Percentiles rank a stretch among this genome's conserved stretches.
These are phyloP conservation scores for Podila verticillata DNA, from an alignment of 192 early-diverging fungal species.

Conservation along the genomic window DNA sequence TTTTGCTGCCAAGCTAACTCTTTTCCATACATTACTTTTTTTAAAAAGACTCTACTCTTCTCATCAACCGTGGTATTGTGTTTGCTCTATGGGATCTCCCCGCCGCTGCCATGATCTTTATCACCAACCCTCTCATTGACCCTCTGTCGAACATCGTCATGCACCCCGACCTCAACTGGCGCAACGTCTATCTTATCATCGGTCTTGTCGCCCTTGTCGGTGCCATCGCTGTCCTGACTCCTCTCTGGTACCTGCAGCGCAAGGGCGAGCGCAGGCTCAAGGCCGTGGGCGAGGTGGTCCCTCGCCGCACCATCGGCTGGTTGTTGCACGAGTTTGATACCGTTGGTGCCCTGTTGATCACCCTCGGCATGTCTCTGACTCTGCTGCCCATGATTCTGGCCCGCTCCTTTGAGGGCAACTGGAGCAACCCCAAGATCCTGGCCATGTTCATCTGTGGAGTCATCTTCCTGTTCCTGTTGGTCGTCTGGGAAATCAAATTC, in stretches of 20 bases:
- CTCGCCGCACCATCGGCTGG: slow-evolving; percentile 26
- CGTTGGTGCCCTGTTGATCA: slow-evolving; percentile 38
- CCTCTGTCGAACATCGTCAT: slow-evolving; percentile 3
- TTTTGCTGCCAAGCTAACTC: background rate
- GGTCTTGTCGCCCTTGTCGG: slow-evolving; percentile 19
- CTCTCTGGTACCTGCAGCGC: slow-evolving; percentile 41
- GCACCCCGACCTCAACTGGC: slow-evolving; percentile 20
- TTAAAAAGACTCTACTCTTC: slow-evolving; percentile 30
- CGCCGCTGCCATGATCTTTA: slow-evolving; percentile 26
- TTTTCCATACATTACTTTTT: background rate
- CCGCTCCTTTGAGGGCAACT: slow-evolving; percentile 30
- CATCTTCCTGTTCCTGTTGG: slow-evolving; percentile 14
- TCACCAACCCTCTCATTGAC: slow-evolving; percentile 17
- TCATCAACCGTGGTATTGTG: slow-evolving; percentile 43
- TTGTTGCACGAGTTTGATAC: slow-evolving; percentile 46
- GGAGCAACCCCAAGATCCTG: slow-evolving; percentile 28
- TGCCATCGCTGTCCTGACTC: slow-evolving; percentile 24
- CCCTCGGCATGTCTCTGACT: slow-evolving; percentile 26
- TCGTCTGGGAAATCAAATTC: slow-evolving; percentile 29
- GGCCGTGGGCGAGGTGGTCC: background rate
- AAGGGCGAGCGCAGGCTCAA: slow-evolving; percentile 10
- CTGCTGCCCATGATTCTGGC: slow-evolving; percentile 42
- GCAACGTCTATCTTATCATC: slow-evolving; percentile 28
- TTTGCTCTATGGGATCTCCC: slow-evolving; percentile 43
- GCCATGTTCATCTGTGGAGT: slow-evolving; percentile 36